Evolutionary conservation across 495 filamentous ascomycete genomes (phyloP).

Genomic region (Penicillium ucsense): DNA sequence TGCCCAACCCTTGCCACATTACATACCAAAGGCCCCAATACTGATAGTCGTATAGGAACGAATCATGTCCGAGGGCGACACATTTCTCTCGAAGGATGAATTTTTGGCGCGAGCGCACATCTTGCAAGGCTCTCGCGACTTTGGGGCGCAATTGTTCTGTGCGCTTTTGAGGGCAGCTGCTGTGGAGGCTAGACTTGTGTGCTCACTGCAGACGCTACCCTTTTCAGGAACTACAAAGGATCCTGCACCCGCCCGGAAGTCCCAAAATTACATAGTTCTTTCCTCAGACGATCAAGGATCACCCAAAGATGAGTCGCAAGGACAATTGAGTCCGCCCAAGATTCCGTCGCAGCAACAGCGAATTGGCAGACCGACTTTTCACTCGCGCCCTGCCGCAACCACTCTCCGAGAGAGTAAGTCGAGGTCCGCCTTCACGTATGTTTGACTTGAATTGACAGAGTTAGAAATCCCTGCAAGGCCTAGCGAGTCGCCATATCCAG

Average conservation of each 20-base stretch:
- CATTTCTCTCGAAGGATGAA: conserved; percentile 50
- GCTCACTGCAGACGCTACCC: conserved; percentile 77
- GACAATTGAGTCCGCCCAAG: conserved; percentile 4
- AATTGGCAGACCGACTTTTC: conserved; percentile 36
- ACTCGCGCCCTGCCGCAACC: conserved; percentile 9
- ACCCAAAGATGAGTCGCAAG: conserved; percentile 16
- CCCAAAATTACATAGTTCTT: conserved; percentile 25
- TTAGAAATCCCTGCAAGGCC: background rate
- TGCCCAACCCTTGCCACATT: background rate
- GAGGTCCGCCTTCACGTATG: too few species aligned
- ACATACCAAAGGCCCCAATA: background rate
- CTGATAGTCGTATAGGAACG: conserved; percentile 16
- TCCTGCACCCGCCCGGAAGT: conserved; percentile 27
- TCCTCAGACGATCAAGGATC: conserved; percentile 30
- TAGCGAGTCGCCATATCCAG: conserved; percentile 54
- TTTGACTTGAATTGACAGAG: too few species aligned
- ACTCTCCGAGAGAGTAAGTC: conserved; percentile 6
- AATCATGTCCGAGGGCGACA: conserved; percentile 30
- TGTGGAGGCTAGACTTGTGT: conserved; percentile 79
- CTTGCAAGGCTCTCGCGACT: conserved; percentile 71
- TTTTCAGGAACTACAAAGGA: conserved; percentile 54
- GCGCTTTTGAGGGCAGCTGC: conserved; percentile 67
- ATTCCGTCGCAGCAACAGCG: conserved; percentile 20
- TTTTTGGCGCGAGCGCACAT: conserved; percentile 58
- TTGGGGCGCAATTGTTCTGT: conserved; percentile 86